These are phyloP conservation scores for Gossypium sturtianum DNA, from an alignment of 345 rosid genomes.

Conservation along the genomic window DNA sequence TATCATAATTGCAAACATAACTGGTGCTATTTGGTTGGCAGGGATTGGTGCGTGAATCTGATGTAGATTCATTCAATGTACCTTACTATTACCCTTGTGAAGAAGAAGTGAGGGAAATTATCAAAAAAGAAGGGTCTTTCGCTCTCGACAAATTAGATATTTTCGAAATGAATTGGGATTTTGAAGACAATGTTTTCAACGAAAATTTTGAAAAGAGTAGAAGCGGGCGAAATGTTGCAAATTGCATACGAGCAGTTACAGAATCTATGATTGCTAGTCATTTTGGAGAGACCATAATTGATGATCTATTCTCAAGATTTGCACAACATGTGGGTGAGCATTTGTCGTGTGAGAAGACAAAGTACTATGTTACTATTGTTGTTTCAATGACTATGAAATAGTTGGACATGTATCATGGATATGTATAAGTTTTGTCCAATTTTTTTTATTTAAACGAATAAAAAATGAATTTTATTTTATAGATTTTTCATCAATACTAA, in stretches of 20 bases:
- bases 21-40: neutral
- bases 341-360: neutral
- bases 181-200: neutral
- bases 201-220: neutral
- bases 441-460: too few relatives aligned
- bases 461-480: too few relatives aligned
- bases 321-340: neutral
- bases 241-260: neutral
- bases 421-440: too few relatives aligned
- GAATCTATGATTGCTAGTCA: conserved; percentile 17
- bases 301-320: conserved; percentile 13
- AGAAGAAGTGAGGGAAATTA: neutral
- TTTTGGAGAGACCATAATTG: conserved; percentile 17
- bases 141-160: conserved; percentile 12
- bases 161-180: conserved; percentile 13
- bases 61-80: neutral
- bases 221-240: conserved; percentile 9
- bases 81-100: neutral
- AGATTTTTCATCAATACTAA: too few relatives aligned
- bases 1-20: too few relatives aligned
- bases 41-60: neutral
- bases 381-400: neutral
- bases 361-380: neutral
- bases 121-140: neutral
- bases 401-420: neutral